Evolutionary conservation across 768 basidiomycete genomes (phyloP), one percentile per base, ranked within the genome.

Genomic region (Leccinum broughii): DNA sequence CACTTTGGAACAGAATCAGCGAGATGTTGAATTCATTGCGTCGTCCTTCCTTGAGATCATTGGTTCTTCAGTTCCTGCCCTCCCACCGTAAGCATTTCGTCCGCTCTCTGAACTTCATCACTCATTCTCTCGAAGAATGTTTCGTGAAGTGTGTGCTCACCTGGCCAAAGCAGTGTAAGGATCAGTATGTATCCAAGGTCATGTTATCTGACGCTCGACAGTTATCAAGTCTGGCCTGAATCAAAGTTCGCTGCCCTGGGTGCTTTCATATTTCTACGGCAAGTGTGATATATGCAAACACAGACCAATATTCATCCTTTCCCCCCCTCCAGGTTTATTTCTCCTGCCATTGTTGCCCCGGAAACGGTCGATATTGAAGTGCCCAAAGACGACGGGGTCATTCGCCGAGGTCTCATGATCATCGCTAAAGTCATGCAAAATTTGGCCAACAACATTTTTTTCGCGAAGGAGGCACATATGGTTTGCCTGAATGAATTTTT

Each of bases 371-470:
- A 97, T 66, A 78, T 97, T 41, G 88, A 92, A 62, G 68, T 93
- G 0, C 89, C 91, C 0, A 80, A 81, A 60, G 89, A 88, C 39
- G 80, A 82, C 39, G 66, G 68, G 5, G 78, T 82, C 30, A 80
- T 91, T 55, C 87, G 91, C 17, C 85, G 90, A 46, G 93, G 92
- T 17, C 78, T 96, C 14, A 88, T 92, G 81, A 78, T 91, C 51
- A 89, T 97, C 63, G 91, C 93, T 49, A 97, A 95, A 76, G 87
- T 95, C 58, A 87, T 97, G 51, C 94, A 96, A 74, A 95, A 93
- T 68, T 76, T 97, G 32, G 94, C 94, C 20, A 98, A 97, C 76
- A 96, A 97, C 66, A 89, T 95, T 53, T 86, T 92, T 68, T 96
- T 96, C 65, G 92, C 90, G 11, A 95, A 95, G 72, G 94, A 96